Evolutionary conservation across 495 filamentous ascomycete genomes (phyloP), one percentile per base, ranked within the genome.

Genomic region (Xylaria longipes): DNA sequence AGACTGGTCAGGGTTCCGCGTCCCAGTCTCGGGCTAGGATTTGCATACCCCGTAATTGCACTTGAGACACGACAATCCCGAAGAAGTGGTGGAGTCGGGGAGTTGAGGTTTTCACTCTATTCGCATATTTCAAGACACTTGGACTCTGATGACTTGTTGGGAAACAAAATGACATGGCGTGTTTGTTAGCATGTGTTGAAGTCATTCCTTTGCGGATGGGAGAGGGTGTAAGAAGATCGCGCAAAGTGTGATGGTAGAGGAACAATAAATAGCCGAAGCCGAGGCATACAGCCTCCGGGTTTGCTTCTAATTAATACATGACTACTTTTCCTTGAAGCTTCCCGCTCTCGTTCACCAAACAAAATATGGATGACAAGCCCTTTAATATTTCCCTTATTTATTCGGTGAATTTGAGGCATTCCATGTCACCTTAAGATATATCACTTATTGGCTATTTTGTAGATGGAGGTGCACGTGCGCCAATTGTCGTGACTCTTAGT

Each of bases 291-390:
- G 65, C 60, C 35, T 54, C 60, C 48, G 25, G 65, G 61, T 63
- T 33, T 54, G 62, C 70, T 62, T 46, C 69, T 46, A 63, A 33
- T 66, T 67, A 73, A 43, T 67, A 65, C 57, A 71, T 67, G 62
- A 58, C 29, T 71, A 71, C 33, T 35, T 50, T 64, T 68, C 25
- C n/a, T 63, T 63, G 11, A 27, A 41, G 15, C 22, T 14, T 4
- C 15, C 5, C 27, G 0, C 7, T 12, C 20, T 3, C 25, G 46
- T 50, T 11, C 46, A 3, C 22, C 5, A n/a, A 1, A 41, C 9
- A 1, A 41, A 12, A 41, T 12, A 12, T 41, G 9, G 5, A 8
- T 41, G 39, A 41, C 39, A 12, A 6, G 39, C 9, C 1, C 5
- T 8, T 41, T 9, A 5, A 6, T 48, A 1, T 48, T 5, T 22